These are phyloP conservation scores for Mycena galopus DNA, from an alignment of 768 basidiomycete genomes.

Conservation along the genomic window DNA sequence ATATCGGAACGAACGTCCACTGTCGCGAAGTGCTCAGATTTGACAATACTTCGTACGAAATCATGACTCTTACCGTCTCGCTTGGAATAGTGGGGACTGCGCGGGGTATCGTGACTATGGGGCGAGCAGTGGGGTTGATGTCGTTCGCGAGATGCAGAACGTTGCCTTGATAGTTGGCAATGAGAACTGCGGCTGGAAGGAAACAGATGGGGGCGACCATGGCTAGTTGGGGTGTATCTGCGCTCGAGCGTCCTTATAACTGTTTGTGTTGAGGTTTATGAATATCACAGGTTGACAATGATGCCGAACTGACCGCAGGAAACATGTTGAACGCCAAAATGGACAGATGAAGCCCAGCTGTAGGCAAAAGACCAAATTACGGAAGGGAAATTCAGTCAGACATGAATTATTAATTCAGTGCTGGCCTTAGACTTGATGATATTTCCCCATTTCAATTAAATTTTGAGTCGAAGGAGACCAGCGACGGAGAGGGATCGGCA, in stretches of 20 bases:
- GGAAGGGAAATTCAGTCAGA: background rate
- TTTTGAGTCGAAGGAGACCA: background rate
- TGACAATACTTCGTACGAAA: background rate
- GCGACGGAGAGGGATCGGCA: background rate
- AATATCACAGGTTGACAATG: constrained; percentile 2
- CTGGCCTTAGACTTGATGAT: background rate
- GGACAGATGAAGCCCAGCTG: background rate
- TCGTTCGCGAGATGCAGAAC: background rate
- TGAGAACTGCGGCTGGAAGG: background rate
- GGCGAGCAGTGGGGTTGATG: background rate
- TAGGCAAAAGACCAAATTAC: too few relatives aligned
- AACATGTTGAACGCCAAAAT: background rate
- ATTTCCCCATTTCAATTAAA: background rate
- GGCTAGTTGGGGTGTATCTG: background rate
- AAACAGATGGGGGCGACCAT: background rate
- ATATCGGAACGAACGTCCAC: background rate
- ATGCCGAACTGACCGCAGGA: background rate
- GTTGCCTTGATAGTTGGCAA: background rate
- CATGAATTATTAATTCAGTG: background rate
- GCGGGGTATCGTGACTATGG: background rate
- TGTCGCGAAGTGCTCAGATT: background rate
- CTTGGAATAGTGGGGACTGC: background rate
- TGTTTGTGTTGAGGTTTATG: background rate
- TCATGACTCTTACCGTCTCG: background rate
- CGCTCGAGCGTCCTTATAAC: background rate